phyloP scores from a whole-genome alignment of 2,329 filamentous ascomycete genomes.

The Cercospora janseana region DNA sequence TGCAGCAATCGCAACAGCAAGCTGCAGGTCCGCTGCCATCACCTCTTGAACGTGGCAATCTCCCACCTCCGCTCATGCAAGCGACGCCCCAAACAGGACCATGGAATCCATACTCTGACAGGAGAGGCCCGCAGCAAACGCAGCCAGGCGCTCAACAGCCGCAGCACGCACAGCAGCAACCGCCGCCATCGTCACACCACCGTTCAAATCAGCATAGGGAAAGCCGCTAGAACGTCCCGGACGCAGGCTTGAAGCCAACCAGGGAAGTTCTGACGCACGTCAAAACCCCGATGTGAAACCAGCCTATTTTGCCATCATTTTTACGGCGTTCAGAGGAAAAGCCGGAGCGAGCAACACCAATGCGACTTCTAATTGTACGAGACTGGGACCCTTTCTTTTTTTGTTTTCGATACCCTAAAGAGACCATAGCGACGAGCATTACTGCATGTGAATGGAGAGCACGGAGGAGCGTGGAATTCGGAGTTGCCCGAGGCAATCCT shows the following conservation, averaged over 20 bases:
- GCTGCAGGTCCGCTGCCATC: conserved; percentile 25
- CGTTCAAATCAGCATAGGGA: conserved; percentile 11
- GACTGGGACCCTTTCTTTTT: conserved; percentile 8
- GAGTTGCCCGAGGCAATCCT: neutral
- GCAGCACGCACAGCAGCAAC: neutral
- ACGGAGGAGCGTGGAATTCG: neutral
- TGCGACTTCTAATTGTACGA: conserved; percentile 6
- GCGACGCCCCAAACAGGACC: conserved; percentile 37
- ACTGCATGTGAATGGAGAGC: conserved; percentile 8
- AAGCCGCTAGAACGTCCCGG: conserved; percentile 3
- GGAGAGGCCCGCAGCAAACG: conserved; percentile 12
- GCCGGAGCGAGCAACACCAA: too few relatives aligned
- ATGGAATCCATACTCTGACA: conserved; percentile 36
- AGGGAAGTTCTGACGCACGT: neutral
- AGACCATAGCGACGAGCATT: conserved; percentile 13
- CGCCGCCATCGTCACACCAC: neutral
- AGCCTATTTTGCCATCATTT: too few relatives aligned
- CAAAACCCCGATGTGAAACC: neutral
- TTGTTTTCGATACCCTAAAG: conserved; percentile 11
- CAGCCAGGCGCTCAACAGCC: neutral
- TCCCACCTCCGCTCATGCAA: conserved; percentile 31
- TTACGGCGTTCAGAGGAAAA: too few relatives aligned
- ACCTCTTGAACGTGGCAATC: conserved; percentile 18
- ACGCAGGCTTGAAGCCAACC: neutral
- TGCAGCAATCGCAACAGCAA: conserved; percentile 20